phyloP scores from a whole-genome alignment of 2,329 filamentous ascomycete species.

The Verticillium longisporum region DNA sequence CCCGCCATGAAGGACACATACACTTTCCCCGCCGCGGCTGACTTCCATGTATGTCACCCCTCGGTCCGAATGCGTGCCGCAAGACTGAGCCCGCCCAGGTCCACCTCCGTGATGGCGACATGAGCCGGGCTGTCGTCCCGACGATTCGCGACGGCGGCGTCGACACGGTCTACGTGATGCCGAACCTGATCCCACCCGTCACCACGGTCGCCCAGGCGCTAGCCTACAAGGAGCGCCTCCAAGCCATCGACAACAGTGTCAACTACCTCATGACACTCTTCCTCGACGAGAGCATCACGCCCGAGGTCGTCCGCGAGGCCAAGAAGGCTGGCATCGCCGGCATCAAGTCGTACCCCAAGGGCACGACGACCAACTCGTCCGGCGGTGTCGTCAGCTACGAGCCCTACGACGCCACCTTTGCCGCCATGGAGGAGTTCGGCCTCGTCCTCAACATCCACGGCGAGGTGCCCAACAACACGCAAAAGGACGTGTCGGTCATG shows the following conservation, averaged over 20 bases:
- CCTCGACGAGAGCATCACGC: conserved; percentile 56
- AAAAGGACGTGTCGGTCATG: conserved; percentile 44
- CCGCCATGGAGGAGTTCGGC: conserved; percentile 79
- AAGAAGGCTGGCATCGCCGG: conserved; percentile 64
- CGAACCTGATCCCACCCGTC: conserved; percentile 58
- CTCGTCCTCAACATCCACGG: conserved; percentile 92
- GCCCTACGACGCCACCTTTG: conserved; percentile 71
- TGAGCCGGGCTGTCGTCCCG: conserved; percentile 51
- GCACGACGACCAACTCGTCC: conserved; percentile 59
- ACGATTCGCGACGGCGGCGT: conserved; percentile 54
- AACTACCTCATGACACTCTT: conserved; percentile 71
- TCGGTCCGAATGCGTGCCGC: not conserved
- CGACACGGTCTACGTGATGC: conserved; percentile 57
- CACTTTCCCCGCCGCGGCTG: conserved; percentile 1
- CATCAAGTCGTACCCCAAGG: conserved; percentile 46
- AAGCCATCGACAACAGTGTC: conserved; percentile 53
- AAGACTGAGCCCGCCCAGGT: conserved; percentile 39
- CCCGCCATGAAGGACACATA: conserved; percentile 1
- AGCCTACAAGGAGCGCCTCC: conserved; percentile 57
- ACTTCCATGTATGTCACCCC: not conserved
- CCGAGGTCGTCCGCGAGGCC: conserved; percentile 65
- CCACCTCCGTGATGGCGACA: conserved; percentile 61
- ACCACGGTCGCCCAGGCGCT: conserved; percentile 56
- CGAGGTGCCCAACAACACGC: conserved; percentile 53
- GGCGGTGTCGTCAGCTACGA: conserved; percentile 65